These are phyloP conservation scores for Aeschynomene evenia DNA, from an alignment of 306 rosid genomes.

Conservation along the genomic window DNA sequence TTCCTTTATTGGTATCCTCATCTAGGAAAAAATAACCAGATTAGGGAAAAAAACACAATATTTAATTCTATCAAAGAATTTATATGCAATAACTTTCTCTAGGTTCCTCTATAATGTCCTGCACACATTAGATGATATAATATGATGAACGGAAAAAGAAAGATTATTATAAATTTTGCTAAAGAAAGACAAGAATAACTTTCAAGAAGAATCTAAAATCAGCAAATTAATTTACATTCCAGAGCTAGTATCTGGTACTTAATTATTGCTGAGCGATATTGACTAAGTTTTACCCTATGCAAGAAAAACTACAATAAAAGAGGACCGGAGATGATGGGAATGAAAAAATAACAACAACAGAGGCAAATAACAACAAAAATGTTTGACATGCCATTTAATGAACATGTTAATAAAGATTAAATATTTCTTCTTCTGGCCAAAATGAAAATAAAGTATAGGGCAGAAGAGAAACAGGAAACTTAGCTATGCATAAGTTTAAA, in stretches of 20 bases:
- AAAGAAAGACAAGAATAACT: constrained; percentile 9
- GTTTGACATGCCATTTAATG: constrained; percentile 3
- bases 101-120: constrained; percentile 1
- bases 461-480: background rate
- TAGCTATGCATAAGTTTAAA: background rate
- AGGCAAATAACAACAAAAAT: background rate
- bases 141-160: background rate
- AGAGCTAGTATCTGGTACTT: background rate
- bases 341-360: background rate
- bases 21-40: constrained; percentile 18
- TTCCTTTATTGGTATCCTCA: constrained; percentile 31
- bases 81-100: constrained; percentile 24
- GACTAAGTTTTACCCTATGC: background rate
- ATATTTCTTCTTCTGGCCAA: background rate
- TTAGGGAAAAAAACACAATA: constrained; percentile 28
- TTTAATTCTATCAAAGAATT: constrained; percentile 20
- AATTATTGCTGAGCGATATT: background rate
- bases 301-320: background rate
- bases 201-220: constrained; percentile 27
- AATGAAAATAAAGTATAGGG: background rate
- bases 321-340: background rate
- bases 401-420: background rate
- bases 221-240: constrained; percentile 14
- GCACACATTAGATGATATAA: constrained; percentile 20
- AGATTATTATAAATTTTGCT: background rate